Base-by-base conservation (phyloP, 78 protist genomes). In the Parvularia atlantis region DNA sequence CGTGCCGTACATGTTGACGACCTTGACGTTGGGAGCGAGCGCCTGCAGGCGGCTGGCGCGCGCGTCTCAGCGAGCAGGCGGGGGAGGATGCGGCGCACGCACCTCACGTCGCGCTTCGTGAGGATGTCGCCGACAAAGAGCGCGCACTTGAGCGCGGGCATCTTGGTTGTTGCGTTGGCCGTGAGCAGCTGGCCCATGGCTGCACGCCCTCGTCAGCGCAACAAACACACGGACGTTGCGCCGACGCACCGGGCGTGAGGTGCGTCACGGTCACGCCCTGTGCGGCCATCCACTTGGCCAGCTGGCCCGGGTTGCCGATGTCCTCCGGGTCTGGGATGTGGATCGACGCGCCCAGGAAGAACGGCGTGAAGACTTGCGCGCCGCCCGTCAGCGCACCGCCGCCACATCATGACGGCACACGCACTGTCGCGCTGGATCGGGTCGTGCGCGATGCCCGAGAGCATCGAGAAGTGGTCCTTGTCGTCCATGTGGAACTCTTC, bases 381-480 rank as follows among this genome's bases (percentile, higher is more conserved):
- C 26, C 26, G 50, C 33, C 33, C 17, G 17, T 19, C 33, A 60
- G 17, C 33, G 36, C 17, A 60, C 17, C 36, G 36, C 33, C 36
- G 36, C 17, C 16, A 60, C 33, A 11, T 36, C 31, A 60, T 60
- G 13, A 13, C 28, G 9, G 39, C 24, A 16, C 13, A 0, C 17
- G 13, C 22, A 64, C 69, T 81, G 56, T 87, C 88, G 19, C 91
- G 71, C 52, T 87, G 91, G 36, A 87, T 94, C 13, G 91, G 91
- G 46, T 87, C 91, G 81, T 87, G 91, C 20, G 88, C 81, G 61
- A 87, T 87, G 40, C 91, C 91, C 0, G 84, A 76, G 33, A 73
- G 64, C 91, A 81, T 86, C n/a, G 83, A 54, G 28, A 87, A 83
- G 35, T 82, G 64, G 44, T 69, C 76, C 4, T 5, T 35, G 11